Base-by-base conservation (phyloP, 2,329 filamentous ascomycete species). In the Exserohilum rostratum region DNA sequence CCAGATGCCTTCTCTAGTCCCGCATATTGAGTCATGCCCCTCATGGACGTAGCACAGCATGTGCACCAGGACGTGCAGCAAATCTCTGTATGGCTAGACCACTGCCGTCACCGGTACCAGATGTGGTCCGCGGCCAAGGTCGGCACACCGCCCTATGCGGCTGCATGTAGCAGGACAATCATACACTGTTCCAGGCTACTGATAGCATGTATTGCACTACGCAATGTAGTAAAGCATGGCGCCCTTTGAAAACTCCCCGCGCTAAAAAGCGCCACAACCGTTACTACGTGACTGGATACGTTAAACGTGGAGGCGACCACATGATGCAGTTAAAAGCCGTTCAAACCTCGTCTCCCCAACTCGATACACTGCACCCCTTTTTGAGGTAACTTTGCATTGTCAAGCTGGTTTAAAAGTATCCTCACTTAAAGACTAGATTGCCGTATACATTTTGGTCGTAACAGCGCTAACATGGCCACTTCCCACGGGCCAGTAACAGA, bases 221-320 rank as follows among this genome's bases (percentile, higher is more conserved):
- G 22, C 20, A 43, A 48, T 34, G 5, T 25, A 34, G 25, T 22
- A 43, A 22, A 25, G 29, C 22, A 40, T 37, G 37, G 35, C 50
- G 31, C 46, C 25, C 42, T 52, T 17, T 47, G 40, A 40, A 55
- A 38, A 29, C n/a, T 51, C 29, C 38, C 46, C 20, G 55, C 38
- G 35, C 31, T 58, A 58, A n/a, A n/a, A n/a, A n/a, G 51, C 51
- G 40, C 30, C 30, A 35, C 44, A 22, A 31, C 51, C 20, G 33
- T 54, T 34, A 50, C 50, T 25, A 25, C 7, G 54, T 46, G 33
- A 27, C 45, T 17, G 30, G 38, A 38, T 39, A 18, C 31, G 30
- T 43, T 38, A 50, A 54, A 31, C 22, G 43, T 50, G 18, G 30
- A 30, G 38, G 12, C 30, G 17, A 25, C 42, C 55, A 35, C 50